Evolutionary conservation across 2,329 filamentous ascomycete genomes (phyloP).

Genomic region (Calcarisporium arbuscula): DNA sequence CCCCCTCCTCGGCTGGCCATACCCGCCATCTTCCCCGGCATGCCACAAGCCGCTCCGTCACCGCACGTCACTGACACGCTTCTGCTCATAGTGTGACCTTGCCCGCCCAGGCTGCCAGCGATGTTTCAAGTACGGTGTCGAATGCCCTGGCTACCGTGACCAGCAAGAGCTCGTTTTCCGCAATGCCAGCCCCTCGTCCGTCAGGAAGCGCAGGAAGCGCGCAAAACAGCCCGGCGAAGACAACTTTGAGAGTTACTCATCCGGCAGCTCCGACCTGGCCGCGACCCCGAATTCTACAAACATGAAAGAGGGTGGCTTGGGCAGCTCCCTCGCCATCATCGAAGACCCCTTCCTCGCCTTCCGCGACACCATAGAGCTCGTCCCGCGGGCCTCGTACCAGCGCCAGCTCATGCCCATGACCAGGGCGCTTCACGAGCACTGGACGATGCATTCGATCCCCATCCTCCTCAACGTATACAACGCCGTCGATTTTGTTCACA

Average conservation of each 20-base stretch:
- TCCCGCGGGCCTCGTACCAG: no score
- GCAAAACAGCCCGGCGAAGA: conserved; percentile 8
- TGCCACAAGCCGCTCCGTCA: not conserved
- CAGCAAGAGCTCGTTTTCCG: conserved; percentile 34
- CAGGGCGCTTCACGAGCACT: conserved; percentile 26
- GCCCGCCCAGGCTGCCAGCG: conserved; percentile 30
- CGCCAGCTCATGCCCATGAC: conserved; percentile 14
- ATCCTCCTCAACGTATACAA: conserved; percentile 32
- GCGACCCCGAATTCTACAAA: conserved; percentile 1
- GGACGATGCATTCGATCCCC: conserved; percentile 31
- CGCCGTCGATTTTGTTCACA: conserved; percentile 25
- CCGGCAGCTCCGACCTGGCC: conserved; percentile 6
- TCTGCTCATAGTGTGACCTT: conserved; percentile 33
- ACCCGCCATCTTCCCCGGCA: no score
- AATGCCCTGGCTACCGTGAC: conserved; percentile 33
- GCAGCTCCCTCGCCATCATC: no score
- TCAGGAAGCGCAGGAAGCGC: conserved; percentile 25
- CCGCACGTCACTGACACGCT: not conserved
- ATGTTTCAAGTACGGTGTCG: conserved; percentile 33
- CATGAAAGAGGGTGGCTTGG: no score
- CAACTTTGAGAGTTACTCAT: conserved; percentile 4
- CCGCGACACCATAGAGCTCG: not conserved
- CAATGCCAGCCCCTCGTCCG: conserved; percentile 20
- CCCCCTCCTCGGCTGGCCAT: no score
- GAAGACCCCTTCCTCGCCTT: not conserved